A percentile compares a stretch with the other conserved stretches of the same genome.
These are phyloP conservation scores for Yamadazyma laniorum DNA, from an alignment of 805 yeast species.

Conservation along the genomic window DNA sequence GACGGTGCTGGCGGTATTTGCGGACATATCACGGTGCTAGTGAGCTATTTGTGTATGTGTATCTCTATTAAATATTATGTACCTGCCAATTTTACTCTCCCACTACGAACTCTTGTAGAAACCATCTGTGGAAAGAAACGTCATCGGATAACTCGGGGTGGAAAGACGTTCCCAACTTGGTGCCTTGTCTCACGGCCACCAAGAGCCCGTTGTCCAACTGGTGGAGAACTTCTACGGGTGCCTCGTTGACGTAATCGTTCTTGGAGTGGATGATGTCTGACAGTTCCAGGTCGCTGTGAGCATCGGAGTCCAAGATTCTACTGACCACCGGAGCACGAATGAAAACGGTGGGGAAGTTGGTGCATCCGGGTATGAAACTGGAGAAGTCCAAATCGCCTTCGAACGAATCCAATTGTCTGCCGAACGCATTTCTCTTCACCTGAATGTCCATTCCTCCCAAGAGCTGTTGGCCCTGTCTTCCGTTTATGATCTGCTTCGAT, in stretches of 20 bases:
- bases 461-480: constrained; percentile 51
- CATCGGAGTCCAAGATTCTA: constrained; percentile 13
- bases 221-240: constrained; percentile 43
- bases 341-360: constrained; percentile 50
- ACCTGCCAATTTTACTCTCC: no score
- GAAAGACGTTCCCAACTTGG: constrained; percentile 68
- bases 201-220: constrained; percentile 38
- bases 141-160: constrained; percentile 74
- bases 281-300: not conserved
- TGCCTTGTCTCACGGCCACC: constrained; percentile 74
- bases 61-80: no score
- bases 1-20: no score
- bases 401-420: constrained; percentile 72
- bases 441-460: constrained; percentile 64
- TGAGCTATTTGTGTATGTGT: no score
- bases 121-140: constrained; percentile 67
- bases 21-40: no score
- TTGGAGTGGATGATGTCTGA: constrained; percentile 16
- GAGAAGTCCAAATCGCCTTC: constrained; percentile 44
- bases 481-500: constrained; percentile 52
- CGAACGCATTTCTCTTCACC: constrained; percentile 74
- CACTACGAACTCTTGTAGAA: constrained; percentile 54
- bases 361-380: constrained; percentile 40
- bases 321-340: constrained; percentile 75
- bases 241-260: constrained; percentile 22